Conservation (phyloP, 164 flowering plant species). For the Berberis vulgaris region DNA sequence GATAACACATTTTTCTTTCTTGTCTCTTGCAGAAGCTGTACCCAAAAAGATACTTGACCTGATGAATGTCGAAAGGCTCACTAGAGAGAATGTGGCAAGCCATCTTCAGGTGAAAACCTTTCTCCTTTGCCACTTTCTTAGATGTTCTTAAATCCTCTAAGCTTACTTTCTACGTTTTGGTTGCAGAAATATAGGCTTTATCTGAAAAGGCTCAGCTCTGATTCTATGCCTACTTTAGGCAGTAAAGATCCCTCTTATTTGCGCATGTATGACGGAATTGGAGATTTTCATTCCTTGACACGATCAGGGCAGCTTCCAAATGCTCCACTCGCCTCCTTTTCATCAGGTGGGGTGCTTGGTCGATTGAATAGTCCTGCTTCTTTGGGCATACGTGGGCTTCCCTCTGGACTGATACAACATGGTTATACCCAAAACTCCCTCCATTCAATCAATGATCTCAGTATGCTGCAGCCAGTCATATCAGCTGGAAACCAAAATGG, state of each 20-base stretch:
- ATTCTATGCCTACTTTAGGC: conserved; percentile 39
- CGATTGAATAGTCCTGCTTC: conserved; percentile 49
- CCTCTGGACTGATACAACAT: conserved; percentile 40
- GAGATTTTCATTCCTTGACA: conserved; percentile 42
- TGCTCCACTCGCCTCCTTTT: conserved; percentile 27
- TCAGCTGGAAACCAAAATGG: conserved; percentile 35
- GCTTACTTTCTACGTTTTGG: background rate
- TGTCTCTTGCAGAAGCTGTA: conserved; percentile 67
- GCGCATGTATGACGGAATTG: conserved; percentile 50
- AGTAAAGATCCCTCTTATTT: conserved; percentile 46
- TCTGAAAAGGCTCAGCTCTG: conserved; percentile 55
- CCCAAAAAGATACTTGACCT: conserved; percentile 90
- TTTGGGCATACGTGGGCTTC: conserved; percentile 32
- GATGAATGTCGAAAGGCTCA: conserved; percentile 85
- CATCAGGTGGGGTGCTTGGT: conserved; percentile 44
- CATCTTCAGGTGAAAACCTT: conserved; percentile 64
- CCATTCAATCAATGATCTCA: conserved; percentile 22
- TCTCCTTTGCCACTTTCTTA: background rate
- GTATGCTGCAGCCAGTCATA: conserved; percentile 23
- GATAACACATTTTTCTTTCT: background rate
- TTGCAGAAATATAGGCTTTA: conserved; percentile 89
- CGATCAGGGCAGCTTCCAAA: conserved; percentile 49
- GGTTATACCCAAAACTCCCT: conserved; percentile 29
- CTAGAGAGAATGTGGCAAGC: conserved; percentile 96
- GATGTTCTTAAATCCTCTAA: background rate